Evolutionary conservation across 208 protist species (phyloP), one percentile per base, ranked within the genome.

Genomic region (Crithidia mellificae): DNA sequence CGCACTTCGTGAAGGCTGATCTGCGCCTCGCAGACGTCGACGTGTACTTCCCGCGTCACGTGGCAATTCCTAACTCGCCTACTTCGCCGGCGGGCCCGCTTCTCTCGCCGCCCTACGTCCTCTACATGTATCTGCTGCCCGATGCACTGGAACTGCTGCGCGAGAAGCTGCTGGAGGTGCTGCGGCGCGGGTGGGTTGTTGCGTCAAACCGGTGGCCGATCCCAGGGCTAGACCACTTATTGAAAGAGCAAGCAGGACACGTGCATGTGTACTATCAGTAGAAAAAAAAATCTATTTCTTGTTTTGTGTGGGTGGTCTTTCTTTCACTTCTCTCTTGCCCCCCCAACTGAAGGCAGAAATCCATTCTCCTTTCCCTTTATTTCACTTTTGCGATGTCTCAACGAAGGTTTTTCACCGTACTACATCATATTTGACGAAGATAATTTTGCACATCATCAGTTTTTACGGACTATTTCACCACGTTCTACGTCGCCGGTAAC

Each of bases 51-150:
- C 74, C 74, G 3, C 47, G 52, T 11, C 63, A 56, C 38, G 46
- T 61, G 1, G 38, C 22, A 38, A 51, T 44, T 17, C 52, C n/a
- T 27, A 4, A n/a, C 44, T n/a, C 32, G 5, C 38, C n/a, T 12
- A 43, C 6, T 11, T 6, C 38, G 6, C 9, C 32, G 20, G 27
- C 50, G 8, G 25, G 52, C 1, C 24, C 29, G 3, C 39, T 49
- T 2, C 39, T 56, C 34, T 54, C 47, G 20, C 72, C 59, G 25
- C 67, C 54, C 19, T 63, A 63, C 44, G 72, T 92, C 14, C 56
- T 92, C 2, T 90, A 85, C 74, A 62, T 92, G 32, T 92, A 92
- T 54, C 62, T 92, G 17, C 65, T 92, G 20, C 87, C 87, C 0
- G 87, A 92, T 2, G 87, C 81, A 29, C 62, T 90, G 56, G 63